Conservation (phyloP, 805 yeast species). For the Ogataea sp. region DNA sequence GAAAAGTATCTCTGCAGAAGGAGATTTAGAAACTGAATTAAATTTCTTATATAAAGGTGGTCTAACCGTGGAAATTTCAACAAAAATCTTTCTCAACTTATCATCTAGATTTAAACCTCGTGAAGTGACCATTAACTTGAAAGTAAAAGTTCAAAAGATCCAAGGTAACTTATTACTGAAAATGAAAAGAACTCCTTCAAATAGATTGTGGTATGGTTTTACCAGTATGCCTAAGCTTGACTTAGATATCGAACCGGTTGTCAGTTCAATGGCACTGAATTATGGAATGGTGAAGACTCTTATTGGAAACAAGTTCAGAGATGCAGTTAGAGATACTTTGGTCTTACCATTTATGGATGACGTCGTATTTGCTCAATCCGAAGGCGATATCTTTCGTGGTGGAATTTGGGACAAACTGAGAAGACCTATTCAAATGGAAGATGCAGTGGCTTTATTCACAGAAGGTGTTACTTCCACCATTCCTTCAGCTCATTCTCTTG, state of each 20-base stretch:
- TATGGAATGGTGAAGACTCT: slow-evolving; percentile 73
- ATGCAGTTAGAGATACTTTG: slow-evolving; percentile 68
- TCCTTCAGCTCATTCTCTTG: too few species aligned
- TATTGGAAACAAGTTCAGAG: slow-evolving; percentile 70
- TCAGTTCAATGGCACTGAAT: slow-evolving; percentile 74
- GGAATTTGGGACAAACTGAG: slow-evolving; percentile 75
- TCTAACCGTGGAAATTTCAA: slow-evolving; percentile 67
- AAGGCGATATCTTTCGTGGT: slow-evolving; percentile 71
- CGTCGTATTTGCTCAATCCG: slow-evolving; percentile 58
- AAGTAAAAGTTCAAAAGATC: slow-evolving; percentile 57
- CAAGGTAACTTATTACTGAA: slow-evolving; percentile 66
- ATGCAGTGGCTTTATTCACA: background rate
- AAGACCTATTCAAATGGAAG: slow-evolving; percentile 7
- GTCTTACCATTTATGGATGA: slow-evolving; percentile 92
- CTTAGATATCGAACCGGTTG: slow-evolving; percentile 80
- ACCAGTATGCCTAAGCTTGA: slow-evolving; percentile 70
- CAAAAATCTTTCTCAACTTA: slow-evolving; percentile 67
- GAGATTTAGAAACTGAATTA: slow-evolving; percentile 54
- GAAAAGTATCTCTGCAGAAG: slow-evolving; percentile 69
- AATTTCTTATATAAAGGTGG: slow-evolving; percentile 68
- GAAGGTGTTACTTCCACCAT: background rate
- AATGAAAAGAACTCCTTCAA: slow-evolving; percentile 86
- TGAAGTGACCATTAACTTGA: slow-evolving; percentile 67
- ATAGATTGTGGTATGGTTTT: slow-evolving; percentile 86
- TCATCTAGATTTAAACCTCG: slow-evolving; percentile 67